Evolutionary conservation across 208 protist species (phyloP), one percentile per base, ranked within the genome.

Genomic region (Eutreptiella sp.): DNA sequence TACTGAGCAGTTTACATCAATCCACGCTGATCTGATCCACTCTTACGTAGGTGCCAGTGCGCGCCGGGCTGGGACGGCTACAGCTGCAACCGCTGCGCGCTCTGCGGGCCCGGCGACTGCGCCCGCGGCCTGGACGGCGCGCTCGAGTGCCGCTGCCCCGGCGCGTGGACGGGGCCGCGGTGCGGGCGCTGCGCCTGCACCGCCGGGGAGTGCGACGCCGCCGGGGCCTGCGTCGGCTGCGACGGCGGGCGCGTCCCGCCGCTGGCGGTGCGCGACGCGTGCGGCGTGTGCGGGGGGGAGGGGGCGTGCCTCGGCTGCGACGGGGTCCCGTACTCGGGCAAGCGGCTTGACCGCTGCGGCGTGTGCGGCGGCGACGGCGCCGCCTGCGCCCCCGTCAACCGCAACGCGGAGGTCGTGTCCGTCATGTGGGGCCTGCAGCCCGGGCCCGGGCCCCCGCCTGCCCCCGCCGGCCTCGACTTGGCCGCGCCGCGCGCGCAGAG

Each of bases 351-450:
- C 41, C 4, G 5, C 26, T 83, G 78, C 29, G 72, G 75, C 14
- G 55, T 73, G 38, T 83, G 78, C 39, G 78, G 75, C 32, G 78
- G 78, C 23, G 53, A 16, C 36, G 39, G 23, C 36, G 50, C 33
- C 36, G 36, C 39, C 28, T 24, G 21, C 21, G 11, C 14, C 11
- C 7, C 23, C 50, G 11, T 42, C 14, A n/a, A 41, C 31, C 14
- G 11, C 11, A 57, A 57, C 36, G 14, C 50, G n/a, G 36, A 53
- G 21, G 36, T 47, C 31, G 31, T 57, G n/a, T 9, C 7, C 36
- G 11, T 57, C 11, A 19, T 54, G 14, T 57, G 36, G 36, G 50
- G 50, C n/a, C 14, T 57, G 14, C 21, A 54, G n/a, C n/a, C n/a
- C n/a, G n/a, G n/a, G n/a, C n/a, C n/a, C n/a, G n/a, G n/a, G n/a